Base-by-base conservation (phyloP, 768 basidiomycete genomes). In the Cystobasidium tubakii region DNA sequence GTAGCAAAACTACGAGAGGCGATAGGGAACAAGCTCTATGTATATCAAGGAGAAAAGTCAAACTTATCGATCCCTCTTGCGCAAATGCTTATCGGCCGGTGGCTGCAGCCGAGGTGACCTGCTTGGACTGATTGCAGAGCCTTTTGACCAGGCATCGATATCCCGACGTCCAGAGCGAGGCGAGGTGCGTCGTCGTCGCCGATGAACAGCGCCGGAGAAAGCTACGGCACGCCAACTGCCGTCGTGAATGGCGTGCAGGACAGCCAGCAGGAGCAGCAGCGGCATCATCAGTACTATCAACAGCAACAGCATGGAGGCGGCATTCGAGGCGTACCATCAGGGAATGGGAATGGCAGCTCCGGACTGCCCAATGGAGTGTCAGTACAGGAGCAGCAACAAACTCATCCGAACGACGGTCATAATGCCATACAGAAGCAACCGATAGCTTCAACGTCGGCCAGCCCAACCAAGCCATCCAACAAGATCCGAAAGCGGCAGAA, bases 401-500 rank as follows among this genome's bases (percentile, higher is more conserved):
- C 2, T 13, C 36, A 10, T 43, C 63, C 6, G 17, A 21, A 50
- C 4, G 9, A 50, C 46, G 21, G n/a, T n/a, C 46, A 50, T 19
- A 21, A 9, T n/a, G 46, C 21, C n/a, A n/a, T 50, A 19, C 46
- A 50, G 46, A 15, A n/a, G n/a, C 46, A 50, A 50, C 46, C 31
- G 36, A 29, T 33, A 33, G 66, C 66, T 25, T 34, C 66, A 33
- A 53, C 66, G 31, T 65, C 66, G 44, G 44, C 31, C 10, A 67
- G 46, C 23, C 43, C 42, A 2, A 34, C 42, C 42, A 54, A 46
- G 33, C 57, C 57, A 60, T 57, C 36, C 21, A 73, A 39, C 44
- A 73, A 63, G 62, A 27, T 43, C 21, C 75, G 76, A 1, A 79
- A 79, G 50, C 70, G 76, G 10, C 77, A 77, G 25, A 70, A 72